Base-by-base conservation (phyloP, 2,329 filamentous ascomycete species). In the Davidsoniella australis region DNA sequence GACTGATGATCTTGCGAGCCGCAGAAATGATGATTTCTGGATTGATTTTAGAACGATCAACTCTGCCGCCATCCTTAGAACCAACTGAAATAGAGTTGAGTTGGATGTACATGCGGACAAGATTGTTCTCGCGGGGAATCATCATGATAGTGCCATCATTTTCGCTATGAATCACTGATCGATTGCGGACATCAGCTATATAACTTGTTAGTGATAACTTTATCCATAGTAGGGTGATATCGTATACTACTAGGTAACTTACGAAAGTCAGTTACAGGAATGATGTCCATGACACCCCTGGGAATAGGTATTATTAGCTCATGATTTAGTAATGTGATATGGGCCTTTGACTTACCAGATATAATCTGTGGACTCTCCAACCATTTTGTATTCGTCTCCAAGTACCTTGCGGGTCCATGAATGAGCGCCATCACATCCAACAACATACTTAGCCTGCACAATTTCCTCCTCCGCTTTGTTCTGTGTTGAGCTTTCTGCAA, bases 401-500 rank as follows among this genome's bases (percentile, higher is more conserved):
- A 83, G 63, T 49, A 75, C 67, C 48, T 69, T 67, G 38, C 80
- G 64, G 0, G 74, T 76, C 76, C 78, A 82, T 50, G 71, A 77
- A 56, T 80, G 77, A 0, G 80, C 80, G 0, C 80, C 80, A 54
- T 84, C 80, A 41, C 75, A 78, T 0, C 80, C 80, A 3, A 85
- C 67, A 26, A 85, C 66, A 54, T 80, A 85, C 57, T 78, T 66
- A 14, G 63, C 63, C 14, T 58, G 55, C 3, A 66, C 56, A 3
- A 56, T 54, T 42, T 66, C 63, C 23, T 50, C 48, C 17, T 23
- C 26, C 6, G 56, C 56, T 0, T 51, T 50, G n/a, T 53, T n/a
- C 5, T 10, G 10, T 12, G n/a, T 12, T 3, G 18, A 5, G 17
- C 12, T 18, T 5, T 45, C 48, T n/a, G 67, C 51, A 7, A 78